Percentiles rank a stretch among this genome's conserved stretches.
These are phyloP conservation scores for Terfezia claveryi DNA, from an alignment of 495 filamentous ascomycete species.

Conservation along the genomic window DNA sequence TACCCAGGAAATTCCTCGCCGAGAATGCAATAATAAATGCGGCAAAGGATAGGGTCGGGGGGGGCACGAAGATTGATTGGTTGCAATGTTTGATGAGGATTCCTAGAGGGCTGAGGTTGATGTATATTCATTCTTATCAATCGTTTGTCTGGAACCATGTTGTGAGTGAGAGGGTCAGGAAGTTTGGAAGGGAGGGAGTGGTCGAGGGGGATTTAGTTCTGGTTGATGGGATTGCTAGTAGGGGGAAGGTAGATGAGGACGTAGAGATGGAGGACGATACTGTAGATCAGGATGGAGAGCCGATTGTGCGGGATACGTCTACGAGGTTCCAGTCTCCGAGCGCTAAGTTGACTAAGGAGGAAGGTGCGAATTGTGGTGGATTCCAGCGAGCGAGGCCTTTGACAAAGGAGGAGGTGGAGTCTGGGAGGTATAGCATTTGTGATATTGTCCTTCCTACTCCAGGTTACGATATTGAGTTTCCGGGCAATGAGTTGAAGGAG, in stretches of 20 bases:
- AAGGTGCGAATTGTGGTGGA: constrained; percentile 17
- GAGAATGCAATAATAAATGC: constrained; percentile 52
- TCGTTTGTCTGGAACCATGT: constrained; percentile 80
- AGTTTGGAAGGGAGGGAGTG: constrained; percentile 37
- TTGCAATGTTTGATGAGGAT: constrained; percentile 58
- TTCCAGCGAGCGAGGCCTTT: constrained; percentile 58
- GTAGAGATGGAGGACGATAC: constrained; percentile 22
- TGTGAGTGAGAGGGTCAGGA: constrained; percentile 49
- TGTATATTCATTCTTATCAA: constrained; percentile 96
- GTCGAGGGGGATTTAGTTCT: constrained; percentile 76
- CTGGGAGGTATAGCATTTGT: constrained; percentile 58
- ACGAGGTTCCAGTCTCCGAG: neutral
- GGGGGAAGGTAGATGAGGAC: constrained; percentile 16
- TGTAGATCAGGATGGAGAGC: constrained; percentile 44
- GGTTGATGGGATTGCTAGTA: constrained; percentile 28
- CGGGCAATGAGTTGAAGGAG: constrained; percentile 53
- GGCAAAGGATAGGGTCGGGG: neutral
- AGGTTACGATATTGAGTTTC: constrained; percentile 76
- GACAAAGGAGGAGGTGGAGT: constrained; percentile 52
- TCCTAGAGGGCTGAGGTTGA: constrained; percentile 53
- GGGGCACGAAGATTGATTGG: constrained; percentile 32
- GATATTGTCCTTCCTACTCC: constrained; percentile 90
- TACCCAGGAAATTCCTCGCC: constrained; percentile 67
- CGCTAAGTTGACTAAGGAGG: constrained; percentile 23
- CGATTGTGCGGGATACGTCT: constrained; percentile 26